Evolutionary conservation across 2,329 filamentous ascomycete genomes (phyloP), one percentile per base, ranked within the genome.

Genomic region (Colletotrichum sp.): DNA sequence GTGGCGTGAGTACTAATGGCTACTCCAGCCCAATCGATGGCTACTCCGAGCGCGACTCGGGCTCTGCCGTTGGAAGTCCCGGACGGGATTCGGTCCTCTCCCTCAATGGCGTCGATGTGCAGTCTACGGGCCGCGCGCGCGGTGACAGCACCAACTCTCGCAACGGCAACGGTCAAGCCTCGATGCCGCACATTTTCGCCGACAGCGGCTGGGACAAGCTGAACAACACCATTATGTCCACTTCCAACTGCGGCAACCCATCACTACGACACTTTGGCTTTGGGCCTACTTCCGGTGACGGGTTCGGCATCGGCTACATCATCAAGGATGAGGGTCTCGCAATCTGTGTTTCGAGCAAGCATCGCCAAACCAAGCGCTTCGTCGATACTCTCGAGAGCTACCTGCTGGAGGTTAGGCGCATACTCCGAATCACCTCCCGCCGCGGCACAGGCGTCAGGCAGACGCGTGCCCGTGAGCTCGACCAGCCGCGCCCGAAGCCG

Each of bases 211-310:
- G 96, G 96, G 96, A 98, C 84, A 96, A 94, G 83, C 91, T 98
- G 78, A 98, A 98, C 87, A 98, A 91, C 78, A 98, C 96, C 11
- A 95, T 98, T 78, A 88, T 99, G 52, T 98, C 95, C 8, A 98
- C 97, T 0, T 98, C 96, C n/a, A 99, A 99, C 88, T 99, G 97
- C 85, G 97, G 97, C 75, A 99, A 98, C 85, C 97, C 97, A 0
- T 95, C 94, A 0, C 92, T 99, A 22, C 93, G 97, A 3, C 96
- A 98, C 80, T 99, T 99, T 81, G 97, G 97, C 5, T 99, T 99
- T 82, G 97, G 97, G 0, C 97, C 97, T 2, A 98, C 96, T 0
- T 96, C 95, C 1, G 96, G 93, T 3, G 96, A 98, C 79, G 97
- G 97, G 0, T 98, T 98, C 82, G 97, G 97, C 34, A 98, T 99